Conservation (phyloP, 139 green algal species). For the Coelastrella sp. region DNA sequence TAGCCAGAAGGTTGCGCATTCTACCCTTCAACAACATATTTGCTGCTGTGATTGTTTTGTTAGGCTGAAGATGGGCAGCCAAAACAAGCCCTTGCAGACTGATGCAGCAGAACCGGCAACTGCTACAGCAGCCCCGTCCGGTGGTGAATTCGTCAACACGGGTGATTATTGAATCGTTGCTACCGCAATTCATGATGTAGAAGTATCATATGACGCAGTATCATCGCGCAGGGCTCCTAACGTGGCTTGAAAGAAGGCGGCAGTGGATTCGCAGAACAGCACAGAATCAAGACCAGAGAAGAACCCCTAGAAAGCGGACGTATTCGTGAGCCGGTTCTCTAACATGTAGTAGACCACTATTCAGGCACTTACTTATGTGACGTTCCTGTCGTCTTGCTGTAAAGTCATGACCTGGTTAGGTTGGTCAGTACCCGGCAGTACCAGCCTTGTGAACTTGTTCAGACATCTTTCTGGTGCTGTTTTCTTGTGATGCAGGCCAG, state of each 20-base stretch:
- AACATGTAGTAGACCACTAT: no score
- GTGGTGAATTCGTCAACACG: conserved; percentile 14
- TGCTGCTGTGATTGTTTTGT: no score
- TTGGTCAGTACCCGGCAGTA: no score
- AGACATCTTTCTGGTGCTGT: background rate
- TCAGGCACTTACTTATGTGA: no score
- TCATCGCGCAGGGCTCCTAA: conserved; percentile 9
- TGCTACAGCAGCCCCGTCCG: background rate
- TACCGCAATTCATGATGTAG: background rate
- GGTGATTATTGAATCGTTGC: background rate
- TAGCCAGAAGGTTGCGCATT: no score
- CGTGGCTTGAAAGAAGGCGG: conserved; percentile 36
- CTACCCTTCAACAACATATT: no score
- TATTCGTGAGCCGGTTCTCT: conserved; percentile 23
- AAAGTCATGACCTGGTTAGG: no score
- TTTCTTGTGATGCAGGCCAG: conserved; percentile 20
- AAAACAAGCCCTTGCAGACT: background rate
- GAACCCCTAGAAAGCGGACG: background rate
- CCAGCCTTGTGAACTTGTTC: no score
- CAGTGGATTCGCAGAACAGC: conserved; percentile 28
- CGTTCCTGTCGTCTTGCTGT: no score
- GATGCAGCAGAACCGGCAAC: background rate
- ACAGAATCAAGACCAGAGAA: background rate
- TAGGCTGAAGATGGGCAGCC: background rate
- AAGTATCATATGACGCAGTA: background rate